Evolutionary conservation across 805 yeast species (phyloP).

Genomic region (Candida odintsovae): DNA sequence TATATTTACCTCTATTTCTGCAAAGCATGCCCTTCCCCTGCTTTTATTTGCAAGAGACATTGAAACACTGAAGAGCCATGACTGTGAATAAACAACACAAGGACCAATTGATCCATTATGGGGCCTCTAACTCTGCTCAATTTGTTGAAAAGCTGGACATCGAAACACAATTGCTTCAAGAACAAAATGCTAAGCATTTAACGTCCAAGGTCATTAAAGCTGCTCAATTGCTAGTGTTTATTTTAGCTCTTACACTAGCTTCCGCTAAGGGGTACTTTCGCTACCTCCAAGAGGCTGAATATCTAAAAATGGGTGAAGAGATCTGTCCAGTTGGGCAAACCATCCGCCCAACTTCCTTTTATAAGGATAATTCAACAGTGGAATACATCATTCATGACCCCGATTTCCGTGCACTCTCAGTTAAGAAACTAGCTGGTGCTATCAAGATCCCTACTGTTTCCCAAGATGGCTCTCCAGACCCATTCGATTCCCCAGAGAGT

Average conservation of each 20-base stretch:
- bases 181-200: background rate
- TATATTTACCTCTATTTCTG: too few species aligned
- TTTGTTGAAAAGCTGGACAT: background rate
- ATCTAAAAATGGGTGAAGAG: background rate
- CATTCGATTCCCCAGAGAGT: conserved; percentile 25
- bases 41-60: too few species aligned
- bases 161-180: background rate
- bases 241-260: background rate
- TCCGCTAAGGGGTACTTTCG: background rate
- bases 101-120: background rate
- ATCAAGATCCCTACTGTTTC: conserved; percentile 42
- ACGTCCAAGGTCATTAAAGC: background rate
- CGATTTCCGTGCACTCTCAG: conserved; percentile 30
- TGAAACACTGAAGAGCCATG: background rate
- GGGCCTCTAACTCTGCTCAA: background rate
- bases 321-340: conserved; percentile 20
- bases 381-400: conserved; percentile 30
- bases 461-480: background rate
- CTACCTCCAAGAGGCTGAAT: background rate
- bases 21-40: too few species aligned
- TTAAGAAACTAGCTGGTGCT: conserved; percentile 40
- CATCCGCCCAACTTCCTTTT: conserved; percentile 24
- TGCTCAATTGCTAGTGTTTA: background rate
- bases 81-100: too few species aligned
- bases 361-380: conserved; percentile 27